Base-by-base conservation (phyloP, 768 basidiomycete genomes). In the Goffeauzyma gilvescens region DNA sequence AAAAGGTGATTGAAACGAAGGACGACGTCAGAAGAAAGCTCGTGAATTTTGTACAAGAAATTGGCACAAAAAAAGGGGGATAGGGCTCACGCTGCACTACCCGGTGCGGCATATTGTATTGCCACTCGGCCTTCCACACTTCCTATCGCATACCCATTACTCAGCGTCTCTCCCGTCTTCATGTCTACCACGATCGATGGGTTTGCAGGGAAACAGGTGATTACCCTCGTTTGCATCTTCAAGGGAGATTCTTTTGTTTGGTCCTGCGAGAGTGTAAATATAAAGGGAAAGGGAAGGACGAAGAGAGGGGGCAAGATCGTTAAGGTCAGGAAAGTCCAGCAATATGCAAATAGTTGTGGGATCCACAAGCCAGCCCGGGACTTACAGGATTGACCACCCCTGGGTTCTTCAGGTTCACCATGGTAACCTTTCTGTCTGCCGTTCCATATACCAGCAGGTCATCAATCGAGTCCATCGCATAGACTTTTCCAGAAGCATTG, bases 351-450 rank as follows among this genome's bases (percentile, higher is more conserved):
- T n/a, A n/a, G n/a, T n/a, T n/a, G n/a, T n/a, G n/a, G n/a, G n/a
- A n/a, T n/a, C 12, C 32, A 10, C 23, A 3, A 32, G 24, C 12
- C n/a, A 25, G 2, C 12, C 15, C 13, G 20, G 25, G 3, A 50
- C 65, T 30, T 36, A 79, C 84, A 69, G 81, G 83, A 69, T 76
- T 83, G 1, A 80, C 65, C 1, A 75, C 70, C 18, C 71, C 78
- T 2, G 89, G 87, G 59, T 80, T 84, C 14, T 71, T 73, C 37
- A 93, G 72, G 63, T 90, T 81, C 69, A 75, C 81, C 49, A 90
- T 81, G 60, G 82, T 78, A 39, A 95, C 76, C 59, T 89, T 81
- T 23, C 86, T 75, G 47, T 93, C 89, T 5, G 86, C 90, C 1
- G 85, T 90, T 23, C 79, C 89, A 40, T 86, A 83, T 30, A 89